These are phyloP conservation scores for Xylariaceae sp. DNA, from an alignment of 2,329 filamentous ascomycete genomes.

Conservation along the genomic window DNA sequence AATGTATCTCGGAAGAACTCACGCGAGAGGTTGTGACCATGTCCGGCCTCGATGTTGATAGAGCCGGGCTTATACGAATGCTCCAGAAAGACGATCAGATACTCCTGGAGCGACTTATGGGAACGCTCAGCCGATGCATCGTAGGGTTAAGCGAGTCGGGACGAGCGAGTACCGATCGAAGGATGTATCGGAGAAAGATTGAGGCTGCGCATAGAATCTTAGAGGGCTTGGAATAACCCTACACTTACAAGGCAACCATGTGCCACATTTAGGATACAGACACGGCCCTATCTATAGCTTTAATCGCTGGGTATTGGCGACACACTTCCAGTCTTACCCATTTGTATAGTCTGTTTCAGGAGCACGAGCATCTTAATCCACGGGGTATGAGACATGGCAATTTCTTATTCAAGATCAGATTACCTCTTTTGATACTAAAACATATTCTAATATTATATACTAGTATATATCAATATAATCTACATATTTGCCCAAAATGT, in stretches of 20 bases:
- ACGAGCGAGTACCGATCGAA: conserved; percentile 54
- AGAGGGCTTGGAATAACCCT: conserved; percentile 55
- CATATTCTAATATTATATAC: conserved; percentile 6
- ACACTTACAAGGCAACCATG: too few species aligned
- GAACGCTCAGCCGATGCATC: conserved; percentile 59
- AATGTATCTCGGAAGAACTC: conserved; percentile 47
- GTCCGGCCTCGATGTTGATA: conserved; percentile 33
- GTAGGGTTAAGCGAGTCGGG: conserved; percentile 56
- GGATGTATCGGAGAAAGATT: conserved; percentile 67
- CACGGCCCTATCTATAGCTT: background rate
- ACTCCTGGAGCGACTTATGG: conserved; percentile 59
- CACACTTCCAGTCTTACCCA: conserved; percentile 5
- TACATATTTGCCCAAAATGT: too few species aligned
- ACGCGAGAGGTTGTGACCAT: conserved; percentile 47
- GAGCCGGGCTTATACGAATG: conserved; percentile 43
- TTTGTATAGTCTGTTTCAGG: conserved; percentile 6
- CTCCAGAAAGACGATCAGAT: conserved; percentile 57
- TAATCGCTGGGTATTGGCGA: conserved; percentile 1
- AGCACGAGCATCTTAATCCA: conserved; percentile 12
- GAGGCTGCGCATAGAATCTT: conserved; percentile 72
- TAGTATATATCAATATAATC: background rate
- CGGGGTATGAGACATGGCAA: conserved; percentile 15
- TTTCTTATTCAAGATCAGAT: conserved; percentile 2
- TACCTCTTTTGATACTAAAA: conserved; percentile 5
- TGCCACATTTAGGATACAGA: conserved; percentile 4